These are phyloP conservation scores for Saccharomycopsis guyanensis DNA, from an alignment of 805 yeast species.

Conservation along the genomic window DNA sequence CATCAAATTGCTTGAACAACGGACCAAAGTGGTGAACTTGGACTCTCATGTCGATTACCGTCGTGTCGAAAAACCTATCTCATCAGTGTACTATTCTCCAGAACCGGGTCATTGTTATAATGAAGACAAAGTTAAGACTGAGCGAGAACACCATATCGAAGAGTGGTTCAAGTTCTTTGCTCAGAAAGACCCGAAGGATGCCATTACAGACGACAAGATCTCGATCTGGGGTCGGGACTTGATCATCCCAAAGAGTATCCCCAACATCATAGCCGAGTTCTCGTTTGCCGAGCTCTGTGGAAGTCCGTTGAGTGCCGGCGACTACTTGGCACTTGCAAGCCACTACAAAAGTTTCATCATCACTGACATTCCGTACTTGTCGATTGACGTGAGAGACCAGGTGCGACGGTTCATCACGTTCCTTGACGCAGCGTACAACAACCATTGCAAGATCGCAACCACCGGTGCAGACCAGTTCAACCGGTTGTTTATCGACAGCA, in stretches of 20 bases:
- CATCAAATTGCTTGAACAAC: slow-evolving; percentile 65
- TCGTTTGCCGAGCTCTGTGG: slow-evolving; percentile 85
- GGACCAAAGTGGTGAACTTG: slow-evolving; percentile 69
- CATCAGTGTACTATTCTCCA: slow-evolving; percentile 73
- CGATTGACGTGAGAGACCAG: slow-evolving; percentile 70
- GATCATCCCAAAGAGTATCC: slow-evolving; percentile 65
- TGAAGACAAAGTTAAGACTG: slow-evolving; percentile 39
- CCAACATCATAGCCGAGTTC: slow-evolving; percentile 82
- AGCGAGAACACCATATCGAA: slow-evolving; percentile 55
- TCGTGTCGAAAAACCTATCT: slow-evolving; percentile 74
- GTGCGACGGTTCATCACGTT: slow-evolving; percentile 91
- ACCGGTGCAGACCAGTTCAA: slow-evolving; percentile 83
- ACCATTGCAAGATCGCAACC: slow-evolving; percentile 79
- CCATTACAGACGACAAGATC: slow-evolving; percentile 25
- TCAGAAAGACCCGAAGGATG: slow-evolving; percentile 32
- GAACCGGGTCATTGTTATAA: slow-evolving; percentile 36
- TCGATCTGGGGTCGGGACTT: slow-evolving; percentile 85
- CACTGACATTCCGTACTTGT: slow-evolving; percentile 85
- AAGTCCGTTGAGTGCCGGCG: slow-evolving; percentile 85
- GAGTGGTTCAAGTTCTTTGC: slow-evolving; percentile 78
- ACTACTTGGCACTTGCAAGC: slow-evolving; percentile 76
- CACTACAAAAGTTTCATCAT: slow-evolving; percentile 73
- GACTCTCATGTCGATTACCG: slow-evolving; percentile 94
- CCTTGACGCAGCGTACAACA: slow-evolving; percentile 91
- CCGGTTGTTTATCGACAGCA: slow-evolving; percentile 80